phyloP scores from a whole-genome alignment of 306 rosid species.

The Vigna mungo region DNA sequence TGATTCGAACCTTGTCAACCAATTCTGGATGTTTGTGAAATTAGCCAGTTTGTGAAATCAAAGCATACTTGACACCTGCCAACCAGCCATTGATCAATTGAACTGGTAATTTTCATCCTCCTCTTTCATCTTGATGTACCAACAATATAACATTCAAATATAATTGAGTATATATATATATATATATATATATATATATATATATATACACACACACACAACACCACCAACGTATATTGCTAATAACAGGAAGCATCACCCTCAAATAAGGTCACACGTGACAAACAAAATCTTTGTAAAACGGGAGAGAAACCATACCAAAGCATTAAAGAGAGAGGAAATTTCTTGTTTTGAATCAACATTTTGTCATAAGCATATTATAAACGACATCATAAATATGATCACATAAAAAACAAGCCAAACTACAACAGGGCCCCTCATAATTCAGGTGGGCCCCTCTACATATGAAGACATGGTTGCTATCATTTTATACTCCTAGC shows the following conservation, averaged over 20 bases:
- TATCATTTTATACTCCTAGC: conserved; percentile 48
- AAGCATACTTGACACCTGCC: too few relatives aligned
- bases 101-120: too few relatives aligned
- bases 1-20: background rate
- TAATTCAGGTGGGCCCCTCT: conserved; percentile 46
- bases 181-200: too few relatives aligned
- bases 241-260: background rate
- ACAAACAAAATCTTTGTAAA: background rate
- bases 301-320: background rate
- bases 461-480: conserved; percentile 48
- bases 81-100: too few relatives aligned
- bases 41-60: background rate
- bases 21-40: background rate
- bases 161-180: too few relatives aligned
- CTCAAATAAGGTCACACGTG: background rate
- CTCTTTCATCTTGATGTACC: too few relatives aligned
- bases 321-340: background rate
- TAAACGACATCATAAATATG: conserved; percentile 34
- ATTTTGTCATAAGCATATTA: conserved; percentile 32
- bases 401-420: conserved; percentile 41
- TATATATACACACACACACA: too few relatives aligned
- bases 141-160: too few relatives aligned
- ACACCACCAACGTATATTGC: background rate
- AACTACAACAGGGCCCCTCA: conserved; percentile 41
- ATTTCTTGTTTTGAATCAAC: conserved; percentile 17